These are phyloP conservation scores for Xylaria nigripes DNA, from an alignment of 495 filamentous ascomycete genomes.

Conservation along the genomic window DNA sequence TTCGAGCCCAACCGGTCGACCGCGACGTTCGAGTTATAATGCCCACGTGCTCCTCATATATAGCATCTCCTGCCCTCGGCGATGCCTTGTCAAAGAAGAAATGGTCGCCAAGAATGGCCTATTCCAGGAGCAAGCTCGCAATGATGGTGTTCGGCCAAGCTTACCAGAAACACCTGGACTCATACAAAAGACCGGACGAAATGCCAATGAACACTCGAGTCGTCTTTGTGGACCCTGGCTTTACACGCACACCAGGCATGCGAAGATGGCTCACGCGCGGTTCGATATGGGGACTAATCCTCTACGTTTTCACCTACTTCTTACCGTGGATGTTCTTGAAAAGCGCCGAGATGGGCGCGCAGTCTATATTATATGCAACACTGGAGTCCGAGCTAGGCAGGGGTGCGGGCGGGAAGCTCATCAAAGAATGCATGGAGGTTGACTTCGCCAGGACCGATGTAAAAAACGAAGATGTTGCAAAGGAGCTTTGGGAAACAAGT, in stretches of 20 bases:
- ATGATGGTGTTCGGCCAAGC: conserved; percentile 79
- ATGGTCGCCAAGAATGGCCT: conserved; percentile 51
- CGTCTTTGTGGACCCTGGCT: conserved; percentile 78
- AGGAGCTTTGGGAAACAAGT: conserved; percentile 79
- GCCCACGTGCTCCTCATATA: conserved; percentile 78
- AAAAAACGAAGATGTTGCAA: conserved; percentile 67
- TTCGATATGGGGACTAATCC: conserved; percentile 65
- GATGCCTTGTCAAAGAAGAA: conserved; percentile 34
- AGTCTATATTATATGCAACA: conserved; percentile 74
- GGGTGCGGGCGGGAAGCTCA: conserved; percentile 56
- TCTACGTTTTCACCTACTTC: conserved; percentile 72
- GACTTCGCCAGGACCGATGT: conserved; percentile 64
- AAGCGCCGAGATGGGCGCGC: conserved; percentile 68
- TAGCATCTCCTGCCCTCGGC: conserved; percentile 55
- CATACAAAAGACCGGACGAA: conserved; percentile 73
- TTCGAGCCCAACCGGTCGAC: conserved; percentile 85
- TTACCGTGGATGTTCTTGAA: conserved; percentile 86
- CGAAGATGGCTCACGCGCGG: conserved; percentile 79
- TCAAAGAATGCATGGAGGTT: conserved; percentile 83
- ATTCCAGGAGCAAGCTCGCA: conserved; percentile 81
- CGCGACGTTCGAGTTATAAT: conserved; percentile 85
- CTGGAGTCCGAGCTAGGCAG: conserved; percentile 67
- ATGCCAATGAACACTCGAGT: conserved; percentile 72
- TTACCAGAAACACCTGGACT: conserved; percentile 80
- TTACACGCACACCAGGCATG: conserved; percentile 75